A percentile compares a stretch with the other conserved stretches of the same genome.
Conservation (phyloP, 2,329 filamentous ascomycete species). For the Cercospora beticola region DNA sequence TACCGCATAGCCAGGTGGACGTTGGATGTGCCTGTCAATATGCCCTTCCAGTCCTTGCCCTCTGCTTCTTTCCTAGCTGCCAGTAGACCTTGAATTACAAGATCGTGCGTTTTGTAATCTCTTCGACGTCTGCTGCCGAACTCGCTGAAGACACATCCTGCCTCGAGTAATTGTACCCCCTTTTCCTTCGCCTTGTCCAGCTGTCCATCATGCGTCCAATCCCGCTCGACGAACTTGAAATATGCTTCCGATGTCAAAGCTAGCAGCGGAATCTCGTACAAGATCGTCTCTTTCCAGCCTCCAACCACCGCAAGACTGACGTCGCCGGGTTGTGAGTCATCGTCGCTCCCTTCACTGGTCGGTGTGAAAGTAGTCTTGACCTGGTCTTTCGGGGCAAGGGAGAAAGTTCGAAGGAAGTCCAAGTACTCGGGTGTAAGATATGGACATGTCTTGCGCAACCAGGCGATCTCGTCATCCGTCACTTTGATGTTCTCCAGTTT, state of each 20-base stretch:
- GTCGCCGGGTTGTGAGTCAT: constrained; percentile 58
- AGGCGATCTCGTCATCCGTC: constrained; percentile 74
- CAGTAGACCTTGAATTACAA: constrained; percentile 84
- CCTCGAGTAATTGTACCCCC: constrained; percentile 71
- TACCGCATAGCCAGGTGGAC: constrained; percentile 97
- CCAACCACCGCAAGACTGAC: constrained; percentile 76
- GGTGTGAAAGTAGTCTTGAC: constrained; percentile 67
- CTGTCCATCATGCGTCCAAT: constrained; percentile 87
- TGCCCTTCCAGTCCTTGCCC: constrained; percentile 63
- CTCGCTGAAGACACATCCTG: constrained; percentile 86
- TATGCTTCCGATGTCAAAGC: constrained; percentile 93
- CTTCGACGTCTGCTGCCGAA: constrained; percentile 87
- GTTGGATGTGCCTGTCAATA: constrained; percentile 87
- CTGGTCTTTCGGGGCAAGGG: constrained; percentile 77
- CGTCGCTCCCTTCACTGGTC: constrained; percentile 58
- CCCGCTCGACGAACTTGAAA: constrained; percentile 91
- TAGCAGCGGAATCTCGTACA: constrained; percentile 94
- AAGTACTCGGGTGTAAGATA: constrained; percentile 80
- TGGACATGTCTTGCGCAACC: constrained; percentile 73
- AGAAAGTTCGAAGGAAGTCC: constrained; percentile 76
- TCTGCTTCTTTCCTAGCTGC: constrained; percentile 71
- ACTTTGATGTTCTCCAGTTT: constrained; percentile 81
- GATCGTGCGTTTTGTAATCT: constrained; percentile 91
- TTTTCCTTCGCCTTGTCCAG: constrained; percentile 82
- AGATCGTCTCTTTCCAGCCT: constrained; percentile 88